Percentiles rank a stretch among this genome's conserved stretches.
phyloP scores from a whole-genome alignment of 2,329 filamentous ascomycete species.

The Fusarium multiceps region DNA sequence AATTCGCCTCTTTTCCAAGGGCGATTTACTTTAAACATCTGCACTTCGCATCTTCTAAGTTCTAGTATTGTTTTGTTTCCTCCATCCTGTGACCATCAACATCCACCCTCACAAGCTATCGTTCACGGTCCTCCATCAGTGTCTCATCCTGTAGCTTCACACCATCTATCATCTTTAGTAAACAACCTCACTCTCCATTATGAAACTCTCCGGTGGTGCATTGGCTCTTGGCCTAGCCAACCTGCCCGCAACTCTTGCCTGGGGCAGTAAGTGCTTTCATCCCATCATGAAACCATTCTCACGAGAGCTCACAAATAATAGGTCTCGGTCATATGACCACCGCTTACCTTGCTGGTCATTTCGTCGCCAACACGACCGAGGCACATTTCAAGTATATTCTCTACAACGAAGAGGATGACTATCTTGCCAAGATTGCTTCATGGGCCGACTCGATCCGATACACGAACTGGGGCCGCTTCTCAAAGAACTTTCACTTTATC shows the following conservation, averaged over 20 bases:
- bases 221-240: conserved; percentile 49
- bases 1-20: conserved; percentile 15
- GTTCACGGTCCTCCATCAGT: conserved; percentile 1
- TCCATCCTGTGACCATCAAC: not conserved
- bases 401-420: conserved; percentile 64
- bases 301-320: conserved; percentile 43
- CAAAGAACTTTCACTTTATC: conserved; percentile 74
- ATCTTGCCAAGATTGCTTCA: conserved; percentile 71
- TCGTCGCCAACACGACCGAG: conserved; percentile 67
- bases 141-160: not conserved
- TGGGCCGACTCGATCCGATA: conserved; percentile 77
- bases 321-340: conserved; percentile 74
- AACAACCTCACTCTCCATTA: conserved; percentile 26
- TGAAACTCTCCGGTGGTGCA: conserved; percentile 50
- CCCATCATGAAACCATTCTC: conserved; percentile 7
- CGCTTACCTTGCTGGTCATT: conserved; percentile 70
- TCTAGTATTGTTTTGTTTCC: not conserved
- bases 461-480: conserved; percentile 71
- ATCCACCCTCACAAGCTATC: not conserved
- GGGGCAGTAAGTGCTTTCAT: conserved; percentile 55
- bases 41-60: not conserved
- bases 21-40: conserved; percentile 18
- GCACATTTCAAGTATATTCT: conserved; percentile 68
- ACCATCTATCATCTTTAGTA: not conserved
- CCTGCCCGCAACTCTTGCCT: conserved; percentile 52